Conservation (phyloP, 2,329 filamentous ascomycete species). For the Peltaster fructicola region DNA sequence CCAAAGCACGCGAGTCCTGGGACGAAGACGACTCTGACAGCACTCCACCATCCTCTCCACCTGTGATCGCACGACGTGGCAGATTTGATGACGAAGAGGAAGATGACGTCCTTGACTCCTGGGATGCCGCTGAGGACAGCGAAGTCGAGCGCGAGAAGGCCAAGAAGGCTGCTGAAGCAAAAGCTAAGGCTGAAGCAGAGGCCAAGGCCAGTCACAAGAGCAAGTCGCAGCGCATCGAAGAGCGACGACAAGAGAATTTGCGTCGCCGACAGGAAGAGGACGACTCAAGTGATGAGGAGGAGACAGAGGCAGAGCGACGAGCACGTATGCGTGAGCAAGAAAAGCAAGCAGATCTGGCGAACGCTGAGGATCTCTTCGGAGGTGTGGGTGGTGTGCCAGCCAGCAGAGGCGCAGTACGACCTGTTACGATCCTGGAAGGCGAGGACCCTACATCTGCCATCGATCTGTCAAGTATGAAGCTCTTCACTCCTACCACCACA, state of each 20-base stretch:
- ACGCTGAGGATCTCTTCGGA: conserved; percentile 83
- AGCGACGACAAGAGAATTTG: conserved; percentile 45
- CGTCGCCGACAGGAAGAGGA: conserved; percentile 40
- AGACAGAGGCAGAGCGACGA: conserved; percentile 54
- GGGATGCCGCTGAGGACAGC: conserved; percentile 93
- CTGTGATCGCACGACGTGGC: conserved; percentile 27
- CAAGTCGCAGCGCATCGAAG: conserved; percentile 70
- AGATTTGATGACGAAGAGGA: conserved; percentile 79
- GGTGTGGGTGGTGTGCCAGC: conserved; percentile 53
- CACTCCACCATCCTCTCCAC: conserved; percentile 30
- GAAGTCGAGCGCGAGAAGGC: conserved; percentile 93
- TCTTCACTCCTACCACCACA: conserved; percentile 85
- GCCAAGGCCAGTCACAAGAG: conserved; percentile 82
- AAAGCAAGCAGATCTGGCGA: conserved; percentile 71
- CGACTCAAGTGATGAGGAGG: conserved; percentile 45
- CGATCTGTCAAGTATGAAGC: conserved; percentile 59
- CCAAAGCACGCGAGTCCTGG: conserved; percentile 13
- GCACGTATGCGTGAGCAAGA: conserved; percentile 62
- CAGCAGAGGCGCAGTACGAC: conserved; percentile 49
- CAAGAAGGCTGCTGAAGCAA: conserved; percentile 67
- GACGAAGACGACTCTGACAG: conserved; percentile 39
- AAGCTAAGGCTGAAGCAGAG: conserved; percentile 76
- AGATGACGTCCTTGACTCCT: conserved; percentile 80
- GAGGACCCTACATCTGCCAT: conserved; percentile 61
- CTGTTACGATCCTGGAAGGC: conserved; percentile 48